phyloP scores from a whole-genome alignment of 2,329 filamentous ascomycete species.

The Pseudocercospora macadamiae region DNA sequence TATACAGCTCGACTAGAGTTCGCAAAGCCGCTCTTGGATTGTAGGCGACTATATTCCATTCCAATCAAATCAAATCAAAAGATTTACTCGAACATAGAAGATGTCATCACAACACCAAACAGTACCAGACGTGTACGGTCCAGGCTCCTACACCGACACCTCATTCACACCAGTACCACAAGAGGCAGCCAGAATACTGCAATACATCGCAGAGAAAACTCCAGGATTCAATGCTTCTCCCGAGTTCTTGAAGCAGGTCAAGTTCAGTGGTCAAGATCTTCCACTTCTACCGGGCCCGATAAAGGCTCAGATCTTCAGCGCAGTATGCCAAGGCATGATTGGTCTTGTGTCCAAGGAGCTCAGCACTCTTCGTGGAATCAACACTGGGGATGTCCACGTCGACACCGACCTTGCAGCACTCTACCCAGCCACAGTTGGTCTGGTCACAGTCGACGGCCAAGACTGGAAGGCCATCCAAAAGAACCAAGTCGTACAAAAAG shows the following conservation, averaged over 20 bases:
- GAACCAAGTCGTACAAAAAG: slow-evolving; percentile 32
- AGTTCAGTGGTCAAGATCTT: slow-evolving; percentile 44
- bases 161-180: slow-evolving; percentile 42
- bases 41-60: background rate
- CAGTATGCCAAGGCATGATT: slow-evolving; percentile 50
- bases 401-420: slow-evolving; percentile 53
- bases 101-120: slow-evolving; percentile 16
- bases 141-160: slow-evolving; percentile 46
- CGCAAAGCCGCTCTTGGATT: background rate
- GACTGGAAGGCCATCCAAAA: slow-evolving; percentile 36
- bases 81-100: background rate
- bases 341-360: slow-evolving; percentile 49
- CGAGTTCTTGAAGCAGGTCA: slow-evolving; percentile 38
- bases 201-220: slow-evolving; percentile 42
- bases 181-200: slow-evolving; percentile 45
- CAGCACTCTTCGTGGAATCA: slow-evolving; percentile 33
- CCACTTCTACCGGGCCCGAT: slow-evolving; percentile 50
- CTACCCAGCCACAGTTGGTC: slow-evolving; percentile 48
- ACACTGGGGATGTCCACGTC: slow-evolving; percentile 41
- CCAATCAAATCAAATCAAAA: background rate
- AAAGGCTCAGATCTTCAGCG: slow-evolving; percentile 47
- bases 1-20: background rate
- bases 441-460: slow-evolving; percentile 45
- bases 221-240: slow-evolving; percentile 46
- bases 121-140: slow-evolving; percentile 40